A percentile compares a stretch with the other conserved stretches of the same genome.
Evolutionary conservation across 768 basidiomycete genomes (phyloP).

Genomic region (Lanmaoa rubissima): DNA sequence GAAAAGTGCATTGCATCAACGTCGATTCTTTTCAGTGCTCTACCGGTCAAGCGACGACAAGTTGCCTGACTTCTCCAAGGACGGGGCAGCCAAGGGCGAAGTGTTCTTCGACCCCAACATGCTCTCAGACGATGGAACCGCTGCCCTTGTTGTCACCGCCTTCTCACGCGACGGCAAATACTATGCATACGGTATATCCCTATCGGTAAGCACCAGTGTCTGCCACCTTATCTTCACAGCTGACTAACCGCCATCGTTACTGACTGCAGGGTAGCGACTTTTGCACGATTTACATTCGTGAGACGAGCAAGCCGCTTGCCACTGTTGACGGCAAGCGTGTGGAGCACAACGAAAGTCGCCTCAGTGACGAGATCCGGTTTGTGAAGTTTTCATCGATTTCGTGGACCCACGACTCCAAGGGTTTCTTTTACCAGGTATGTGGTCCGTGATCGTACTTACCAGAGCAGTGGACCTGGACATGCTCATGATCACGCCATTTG

Average conservation of each 20-base stretch:
- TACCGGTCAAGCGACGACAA: slow-evolving; percentile 54
- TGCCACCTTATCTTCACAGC: neutral
- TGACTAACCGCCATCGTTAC: neutral
- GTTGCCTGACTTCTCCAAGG: slow-evolving; percentile 53
- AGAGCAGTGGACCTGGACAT: neutral
- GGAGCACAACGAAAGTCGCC: slow-evolving; percentile 49
- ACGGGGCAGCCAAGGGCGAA: slow-evolving; percentile 50
- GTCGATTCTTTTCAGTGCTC: slow-evolving; percentile 41
- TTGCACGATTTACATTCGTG: slow-evolving; percentile 64
- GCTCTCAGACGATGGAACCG: slow-evolving; percentile 70
- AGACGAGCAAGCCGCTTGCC: slow-evolving; percentile 57
- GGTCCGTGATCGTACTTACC: neutral
- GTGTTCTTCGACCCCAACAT: slow-evolving; percentile 82
- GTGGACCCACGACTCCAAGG: slow-evolving; percentile 78
- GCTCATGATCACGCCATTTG: neutral
- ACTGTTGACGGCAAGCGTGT: slow-evolving; percentile 35
- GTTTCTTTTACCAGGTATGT: slow-evolving; percentile 78
- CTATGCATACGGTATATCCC: slow-evolving; percentile 74
- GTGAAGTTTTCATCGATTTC: slow-evolving; percentile 73
- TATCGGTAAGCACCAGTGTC: slow-evolving; percentile 48
- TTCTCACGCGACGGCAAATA: slow-evolving; percentile 69
- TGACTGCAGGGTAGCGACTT: slow-evolving; percentile 66
- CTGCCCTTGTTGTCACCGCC: slow-evolving; percentile 53
- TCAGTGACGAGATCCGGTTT: slow-evolving; percentile 66
- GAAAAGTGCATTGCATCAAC: neutral